Conservation (phyloP, 805 yeast species). For the Starmera amethionina region DNA sequence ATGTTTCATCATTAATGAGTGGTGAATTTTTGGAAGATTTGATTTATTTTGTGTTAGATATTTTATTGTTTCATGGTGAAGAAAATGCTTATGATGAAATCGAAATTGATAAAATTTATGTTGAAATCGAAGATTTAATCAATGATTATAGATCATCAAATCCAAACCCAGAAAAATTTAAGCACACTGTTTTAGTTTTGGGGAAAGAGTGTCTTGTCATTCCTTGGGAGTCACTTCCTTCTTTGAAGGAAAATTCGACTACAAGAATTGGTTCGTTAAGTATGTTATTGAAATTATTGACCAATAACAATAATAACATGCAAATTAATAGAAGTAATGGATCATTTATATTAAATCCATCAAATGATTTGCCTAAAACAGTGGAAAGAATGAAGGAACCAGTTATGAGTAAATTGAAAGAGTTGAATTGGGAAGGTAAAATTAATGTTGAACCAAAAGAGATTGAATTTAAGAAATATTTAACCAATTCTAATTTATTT, state of each 20-base stretch:
- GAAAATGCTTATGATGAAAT: constrained; percentile 56
- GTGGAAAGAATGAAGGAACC: constrained; percentile 42
- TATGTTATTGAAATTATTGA: constrained; percentile 30
- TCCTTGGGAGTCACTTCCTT: constrained; percentile 85
- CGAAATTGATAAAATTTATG: constrained; percentile 44
- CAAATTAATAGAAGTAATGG: constrained; percentile 25
- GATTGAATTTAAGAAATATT: constrained; percentile 31
- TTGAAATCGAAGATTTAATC: constrained; percentile 40
- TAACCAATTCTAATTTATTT: constrained; percentile 39
- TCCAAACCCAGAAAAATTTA: constrained; percentile 6
- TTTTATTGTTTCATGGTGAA: constrained; percentile 53
- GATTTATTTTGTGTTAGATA: constrained; percentile 51
- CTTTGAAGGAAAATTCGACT: constrained; percentile 43
- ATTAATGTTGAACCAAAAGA: constrained; percentile 52
- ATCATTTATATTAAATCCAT: constrained; percentile 71
- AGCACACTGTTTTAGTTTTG: constrained; percentile 63
- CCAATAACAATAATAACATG: constrained; percentile 6
- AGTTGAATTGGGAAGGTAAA: constrained; percentile 40
- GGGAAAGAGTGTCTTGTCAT: constrained; percentile 55
- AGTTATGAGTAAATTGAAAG: constrained; percentile 23
- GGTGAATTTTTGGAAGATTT: constrained; percentile 49
- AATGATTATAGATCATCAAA: constrained; percentile 19
- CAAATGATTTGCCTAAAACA: constrained; percentile 63
- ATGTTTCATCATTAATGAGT: constrained; percentile 19
- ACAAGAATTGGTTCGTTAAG: constrained; percentile 68